Evolutionary conservation across 2,329 filamentous ascomycete species (phyloP).

Genomic region (Neonectria hederae): DNA sequence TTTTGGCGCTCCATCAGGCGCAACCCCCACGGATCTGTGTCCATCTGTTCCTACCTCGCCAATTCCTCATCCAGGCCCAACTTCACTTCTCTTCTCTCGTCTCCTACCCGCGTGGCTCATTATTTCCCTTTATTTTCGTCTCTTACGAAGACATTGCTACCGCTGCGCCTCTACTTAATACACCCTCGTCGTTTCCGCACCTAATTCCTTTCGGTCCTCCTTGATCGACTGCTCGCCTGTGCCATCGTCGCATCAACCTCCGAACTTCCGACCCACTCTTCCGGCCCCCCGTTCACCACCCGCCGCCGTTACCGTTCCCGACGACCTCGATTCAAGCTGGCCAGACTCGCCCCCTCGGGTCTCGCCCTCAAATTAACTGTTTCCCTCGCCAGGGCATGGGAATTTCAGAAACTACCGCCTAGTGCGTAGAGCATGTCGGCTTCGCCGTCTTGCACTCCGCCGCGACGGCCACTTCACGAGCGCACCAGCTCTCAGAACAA

Average conservation of each 20-base stretch:
- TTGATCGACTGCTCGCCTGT: conserved; percentile 26
- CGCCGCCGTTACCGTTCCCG: conserved; percentile 18
- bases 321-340: conserved; percentile 16
- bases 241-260: conserved; percentile 17
- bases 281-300: conserved; percentile 24
- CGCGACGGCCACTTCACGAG: conserved; percentile 43
- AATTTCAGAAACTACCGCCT: conserved; percentile 31
- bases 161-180: conserved; percentile 22
- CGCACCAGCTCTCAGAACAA: conserved; percentile 43
- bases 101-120: conserved; percentile 4
- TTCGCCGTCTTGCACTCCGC: conserved; percentile 43
- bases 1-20: conserved; percentile 26
- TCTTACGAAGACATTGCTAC: neutral
- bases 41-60: neutral
- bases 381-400: conserved; percentile 35
- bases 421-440: conserved; percentile 48
- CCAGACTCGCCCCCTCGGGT: conserved; percentile 6
- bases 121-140: neutral
- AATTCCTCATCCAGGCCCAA: neutral
- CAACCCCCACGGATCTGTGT: conserved; percentile 26
- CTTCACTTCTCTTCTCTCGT: conserved; percentile 1
- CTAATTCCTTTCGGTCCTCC: conserved; percentile 26
- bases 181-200: conserved; percentile 16
- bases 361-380: neutral
- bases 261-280: conserved; percentile 31